Percentiles rank a stretch among this genome's conserved stretches.
These are phyloP conservation scores for Microdochium trichocladiopsis DNA, from an alignment of 2,329 filamentous ascomycete genomes.

Conservation along the genomic window DNA sequence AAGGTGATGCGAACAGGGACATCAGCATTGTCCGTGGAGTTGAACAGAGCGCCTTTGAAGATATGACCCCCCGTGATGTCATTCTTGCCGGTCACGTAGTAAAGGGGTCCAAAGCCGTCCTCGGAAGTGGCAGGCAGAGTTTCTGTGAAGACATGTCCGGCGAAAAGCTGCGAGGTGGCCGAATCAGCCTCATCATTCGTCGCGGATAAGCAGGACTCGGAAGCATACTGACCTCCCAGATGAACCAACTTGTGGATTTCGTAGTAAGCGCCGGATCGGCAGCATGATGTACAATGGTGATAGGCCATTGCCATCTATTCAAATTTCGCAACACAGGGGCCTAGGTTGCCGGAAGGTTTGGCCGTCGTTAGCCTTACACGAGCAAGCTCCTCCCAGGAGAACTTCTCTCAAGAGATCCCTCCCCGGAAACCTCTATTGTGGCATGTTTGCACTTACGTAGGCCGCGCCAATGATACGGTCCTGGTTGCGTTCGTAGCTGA, in stretches of 20 bases:
- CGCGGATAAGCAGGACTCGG: not conserved
- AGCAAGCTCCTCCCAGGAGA: too few species aligned
- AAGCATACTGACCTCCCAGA: conserved; percentile 28
- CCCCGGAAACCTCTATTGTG: too few species aligned
- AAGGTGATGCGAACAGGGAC: conserved; percentile 39
- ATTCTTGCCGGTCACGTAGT: conserved; percentile 41
- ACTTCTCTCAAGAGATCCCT: too few species aligned
- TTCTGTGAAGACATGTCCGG: conserved; percentile 33
- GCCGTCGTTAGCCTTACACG: not conserved
- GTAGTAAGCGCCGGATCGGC: conserved; percentile 41
- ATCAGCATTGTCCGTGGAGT: conserved; percentile 34
- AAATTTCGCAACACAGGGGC: conserved; percentile 41
- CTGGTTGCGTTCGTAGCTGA: conserved; percentile 59
- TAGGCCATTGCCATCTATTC: conserved; percentile 42
- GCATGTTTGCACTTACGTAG: conserved; percentile 34
- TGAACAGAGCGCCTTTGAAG: conserved; percentile 47
- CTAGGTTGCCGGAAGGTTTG: conserved; percentile 1
- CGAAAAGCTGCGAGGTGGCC: conserved; percentile 28
- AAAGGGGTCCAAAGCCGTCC: conserved; percentile 32
- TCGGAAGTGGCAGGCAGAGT: conserved; percentile 35
- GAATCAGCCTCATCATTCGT: not conserved
- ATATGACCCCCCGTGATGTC: conserved; percentile 30
- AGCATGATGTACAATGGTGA: conserved; percentile 42
- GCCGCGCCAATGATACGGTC: conserved; percentile 48
- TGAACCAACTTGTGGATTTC: conserved; percentile 40